phyloP scores from a whole-genome alignment of 2,329 filamentous ascomycete species.

The Arthrobotrys musiformis region DNA sequence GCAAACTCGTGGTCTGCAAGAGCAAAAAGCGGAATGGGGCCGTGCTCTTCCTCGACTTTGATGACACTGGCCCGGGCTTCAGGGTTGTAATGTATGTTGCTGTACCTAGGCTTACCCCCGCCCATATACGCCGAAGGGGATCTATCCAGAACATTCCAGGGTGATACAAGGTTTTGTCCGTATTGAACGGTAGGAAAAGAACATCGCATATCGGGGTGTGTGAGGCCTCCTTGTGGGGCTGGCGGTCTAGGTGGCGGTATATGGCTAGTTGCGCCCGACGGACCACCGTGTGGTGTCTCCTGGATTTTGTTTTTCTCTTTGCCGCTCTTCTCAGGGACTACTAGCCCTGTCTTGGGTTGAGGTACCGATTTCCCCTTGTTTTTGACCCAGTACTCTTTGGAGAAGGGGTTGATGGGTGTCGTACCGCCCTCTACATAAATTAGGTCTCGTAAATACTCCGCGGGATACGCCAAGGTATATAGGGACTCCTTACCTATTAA shows the following conservation, averaged over 20 bases:
- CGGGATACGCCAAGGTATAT: neutral
- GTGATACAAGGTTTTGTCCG: neutral
- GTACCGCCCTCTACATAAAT: constrained; percentile 49
- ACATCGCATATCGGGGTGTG: neutral
- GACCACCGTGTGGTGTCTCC: neutral
- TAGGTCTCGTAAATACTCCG: neutral
- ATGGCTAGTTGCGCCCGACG: neutral
- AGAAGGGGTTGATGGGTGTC: constrained; percentile 82
- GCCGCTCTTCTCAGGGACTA: neutral
- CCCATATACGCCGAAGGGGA: neutral
- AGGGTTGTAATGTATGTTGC: neutral
- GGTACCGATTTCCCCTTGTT: neutral
- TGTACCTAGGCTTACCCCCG: too few species aligned
- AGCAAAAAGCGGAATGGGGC: neutral
- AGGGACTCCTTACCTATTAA: constrained; percentile 70
- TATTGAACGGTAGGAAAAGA: too few species aligned
- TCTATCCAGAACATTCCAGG: neutral
- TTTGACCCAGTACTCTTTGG: constrained; percentile 78
- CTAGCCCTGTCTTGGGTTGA: neutral
- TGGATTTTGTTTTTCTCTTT: neutral
- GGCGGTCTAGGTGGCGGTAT: neutral
- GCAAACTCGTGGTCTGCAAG: neutral
- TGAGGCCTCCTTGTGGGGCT: neutral
- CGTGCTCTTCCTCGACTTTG: neutral
- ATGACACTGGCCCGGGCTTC: neutral